phyloP scores from a whole-genome alignment of 164 flowering plant species.

The Umbilicus rupestris region DNA sequence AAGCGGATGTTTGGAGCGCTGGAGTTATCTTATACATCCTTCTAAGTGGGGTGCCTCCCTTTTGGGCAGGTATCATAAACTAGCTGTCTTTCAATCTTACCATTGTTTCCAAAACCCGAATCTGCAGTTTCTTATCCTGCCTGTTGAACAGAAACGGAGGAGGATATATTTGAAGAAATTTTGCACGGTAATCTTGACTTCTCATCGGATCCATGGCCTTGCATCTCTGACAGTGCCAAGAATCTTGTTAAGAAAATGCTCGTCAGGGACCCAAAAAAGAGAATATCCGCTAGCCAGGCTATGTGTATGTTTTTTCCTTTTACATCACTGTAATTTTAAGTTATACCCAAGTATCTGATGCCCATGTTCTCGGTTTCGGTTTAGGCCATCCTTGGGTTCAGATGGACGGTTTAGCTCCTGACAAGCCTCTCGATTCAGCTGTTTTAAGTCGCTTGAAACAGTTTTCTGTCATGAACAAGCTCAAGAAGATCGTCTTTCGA shows the following conservation, averaged over 20 bases:
- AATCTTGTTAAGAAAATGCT: slow-evolving; percentile 5
- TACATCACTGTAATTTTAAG: neutral
- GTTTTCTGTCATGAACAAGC: slow-evolving; percentile 8
- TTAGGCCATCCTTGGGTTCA: slow-evolving; percentile 2
- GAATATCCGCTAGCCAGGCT: neutral
- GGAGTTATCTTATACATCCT: slow-evolving; percentile 7
- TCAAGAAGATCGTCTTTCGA: slow-evolving; percentile 2
- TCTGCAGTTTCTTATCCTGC: neutral
- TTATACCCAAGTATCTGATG: neutral
- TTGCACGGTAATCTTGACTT: slow-evolving; percentile 5
- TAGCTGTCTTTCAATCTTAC: neutral
- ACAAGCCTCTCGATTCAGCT: slow-evolving; percentile 4
- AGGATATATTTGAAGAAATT: slow-evolving; percentile 1
- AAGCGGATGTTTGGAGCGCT: slow-evolving; percentile 5
- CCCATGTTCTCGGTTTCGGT: neutral
- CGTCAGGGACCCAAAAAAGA: neutral
- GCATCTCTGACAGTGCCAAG: slow-evolving; percentile 6
- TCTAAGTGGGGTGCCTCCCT: slow-evolving; percentile 5
- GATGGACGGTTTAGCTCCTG: neutral
- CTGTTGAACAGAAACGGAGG: neutral
- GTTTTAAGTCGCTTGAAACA: slow-evolving; percentile 6
- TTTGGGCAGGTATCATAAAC: neutral
- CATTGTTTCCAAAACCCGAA: neutral
- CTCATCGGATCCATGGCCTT: slow-evolving; percentile 4
- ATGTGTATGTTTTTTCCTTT: neutral